Percentiles rank a stretch among this genome's conserved stretches.
Conservation (phyloP, 1,284 basidiomycete genomes). For the Marasmius fiardii region DNA sequence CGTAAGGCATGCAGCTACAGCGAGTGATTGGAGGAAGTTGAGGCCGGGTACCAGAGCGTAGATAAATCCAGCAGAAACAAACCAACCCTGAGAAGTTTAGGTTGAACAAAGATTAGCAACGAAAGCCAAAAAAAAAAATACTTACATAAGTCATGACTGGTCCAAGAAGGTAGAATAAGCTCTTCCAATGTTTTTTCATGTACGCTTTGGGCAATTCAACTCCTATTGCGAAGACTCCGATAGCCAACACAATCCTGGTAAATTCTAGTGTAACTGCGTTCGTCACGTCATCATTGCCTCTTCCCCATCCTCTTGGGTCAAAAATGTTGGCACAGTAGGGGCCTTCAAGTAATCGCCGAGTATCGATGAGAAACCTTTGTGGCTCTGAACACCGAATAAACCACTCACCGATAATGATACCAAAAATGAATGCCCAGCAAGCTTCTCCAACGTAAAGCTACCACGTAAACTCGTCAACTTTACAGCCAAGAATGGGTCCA, state of each 20-base stretch:
- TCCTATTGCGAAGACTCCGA: slow-evolving; percentile 97
- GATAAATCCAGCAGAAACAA: slow-evolving; percentile 85
- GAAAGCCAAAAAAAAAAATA: neutral
- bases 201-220: slow-evolving; percentile 95
- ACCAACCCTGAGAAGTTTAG: slow-evolving; percentile 71
- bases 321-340: slow-evolving; percentile 87
- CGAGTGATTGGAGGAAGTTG: slow-evolving; percentile 83
- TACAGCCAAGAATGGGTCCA: neutral
- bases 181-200: slow-evolving; percentile 88
- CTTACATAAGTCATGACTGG: slow-evolving; percentile 89
- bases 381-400: neutral
- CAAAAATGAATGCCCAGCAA: slow-evolving; percentile 92
- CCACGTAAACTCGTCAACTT: neutral
- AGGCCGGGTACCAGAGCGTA: slow-evolving; percentile 86
- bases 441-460: slow-evolving; percentile 95
- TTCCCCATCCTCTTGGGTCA: slow-evolving; percentile 83
- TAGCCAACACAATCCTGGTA: slow-evolving; percentile 93
- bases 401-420: slow-evolving; percentile 81
- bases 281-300: slow-evolving; percentile 43
- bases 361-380: slow-evolving; percentile 2
- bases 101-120: neutral
- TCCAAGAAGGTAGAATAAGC: slow-evolving; percentile 81
- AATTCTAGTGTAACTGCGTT: slow-evolving; percentile 87
- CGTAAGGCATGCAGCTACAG: slow-evolving; percentile 91
- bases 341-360: slow-evolving; percentile 38